Conservation (phyloP, 2,329 filamentous ascomycete genomes). For the Colletotrichum incanum region DNA sequence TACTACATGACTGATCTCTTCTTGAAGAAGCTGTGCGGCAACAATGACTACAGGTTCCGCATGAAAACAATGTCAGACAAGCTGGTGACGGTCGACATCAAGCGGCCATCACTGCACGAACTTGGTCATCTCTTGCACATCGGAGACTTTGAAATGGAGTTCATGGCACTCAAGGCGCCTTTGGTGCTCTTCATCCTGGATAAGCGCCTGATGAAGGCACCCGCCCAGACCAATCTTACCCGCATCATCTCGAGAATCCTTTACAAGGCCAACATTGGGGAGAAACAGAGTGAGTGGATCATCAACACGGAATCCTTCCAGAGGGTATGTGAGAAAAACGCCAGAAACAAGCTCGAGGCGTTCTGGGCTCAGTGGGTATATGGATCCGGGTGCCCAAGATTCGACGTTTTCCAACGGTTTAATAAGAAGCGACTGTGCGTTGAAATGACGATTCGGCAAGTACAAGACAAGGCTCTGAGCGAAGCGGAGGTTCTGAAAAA, state of each 20-base stretch:
- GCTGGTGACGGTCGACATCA: constrained; percentile 85
- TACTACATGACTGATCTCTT: constrained; percentile 97
- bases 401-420: constrained; percentile 89
- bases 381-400: constrained; percentile 89
- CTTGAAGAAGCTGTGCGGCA: constrained; percentile 90
- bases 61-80: constrained; percentile 89
- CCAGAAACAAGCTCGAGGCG: constrained; percentile 86
- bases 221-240: constrained; percentile 78
- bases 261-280: constrained; percentile 82
- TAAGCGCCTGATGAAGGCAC: constrained; percentile 89
- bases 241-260: constrained; percentile 90
- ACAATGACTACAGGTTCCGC: constrained; percentile 93
- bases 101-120: constrained; percentile 85
- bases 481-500: constrained; percentile 57
- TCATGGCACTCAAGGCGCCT: constrained; percentile 91
- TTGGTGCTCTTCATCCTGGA: constrained; percentile 95
- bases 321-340: constrained; percentile 88
- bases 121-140: constrained; percentile 85
- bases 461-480: constrained; percentile 64
- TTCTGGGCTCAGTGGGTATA: constrained; percentile 97
- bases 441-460: constrained; percentile 90
- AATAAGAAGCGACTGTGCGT: constrained; percentile 98
- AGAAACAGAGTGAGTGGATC: constrained; percentile 76
- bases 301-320: constrained; percentile 84
- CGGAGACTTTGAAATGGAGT: constrained; percentile 89